Percentiles rank a stretch among this genome's conserved stretches.
phyloP scores from a whole-genome alignment of 495 filamentous ascomycete genomes.

The Aspergillus funiculosus region DNA sequence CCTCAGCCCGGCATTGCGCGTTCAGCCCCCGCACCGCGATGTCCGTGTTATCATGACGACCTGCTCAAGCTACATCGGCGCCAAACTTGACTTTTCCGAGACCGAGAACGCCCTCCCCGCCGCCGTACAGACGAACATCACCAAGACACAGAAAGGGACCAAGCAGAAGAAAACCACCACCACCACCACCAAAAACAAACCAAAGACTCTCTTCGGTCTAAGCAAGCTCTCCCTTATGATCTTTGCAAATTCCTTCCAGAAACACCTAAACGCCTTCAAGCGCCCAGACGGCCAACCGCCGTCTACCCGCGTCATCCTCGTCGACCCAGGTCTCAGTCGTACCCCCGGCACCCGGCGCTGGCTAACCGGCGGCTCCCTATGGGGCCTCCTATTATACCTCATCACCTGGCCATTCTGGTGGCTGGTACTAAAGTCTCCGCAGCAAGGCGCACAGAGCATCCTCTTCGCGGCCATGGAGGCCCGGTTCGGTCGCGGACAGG shows the following conservation, averaged over 20 bases:
- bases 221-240: slow-evolving; percentile 87
- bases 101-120: slow-evolving; percentile 23
- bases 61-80: slow-evolving; percentile 78
- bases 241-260: slow-evolving; percentile 83
- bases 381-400: slow-evolving; percentile 75
- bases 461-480: slow-evolving; percentile 80
- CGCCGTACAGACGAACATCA: background rate
- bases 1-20: slow-evolving; percentile 76
- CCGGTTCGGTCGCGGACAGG: slow-evolving; percentile 57
- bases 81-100: slow-evolving; percentile 52
- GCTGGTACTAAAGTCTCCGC: slow-evolving; percentile 77
- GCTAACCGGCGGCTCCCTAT: slow-evolving; percentile 75
- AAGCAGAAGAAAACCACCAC: background rate
- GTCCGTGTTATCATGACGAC: slow-evolving; percentile 81
- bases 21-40: slow-evolving; percentile 89
- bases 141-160: slow-evolving; percentile 1
- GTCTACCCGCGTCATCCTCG: slow-evolving; percentile 73
- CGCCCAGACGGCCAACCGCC: slow-evolving; percentile 75
- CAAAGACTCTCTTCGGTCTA: slow-evolving; percentile 59
- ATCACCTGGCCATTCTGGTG: slow-evolving; percentile 75
- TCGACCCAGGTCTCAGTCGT: slow-evolving; percentile 76
- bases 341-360: slow-evolving; percentile 84
- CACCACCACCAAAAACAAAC: slow-evolving; percentile 9
- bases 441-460: slow-evolving; percentile 80
- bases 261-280: slow-evolving; percentile 73